Evolutionary conservation across 192 early-diverging fungal genomes (phyloP), one percentile per base, ranked within the genome.

Genomic region (Coemansia sp.): DNA sequence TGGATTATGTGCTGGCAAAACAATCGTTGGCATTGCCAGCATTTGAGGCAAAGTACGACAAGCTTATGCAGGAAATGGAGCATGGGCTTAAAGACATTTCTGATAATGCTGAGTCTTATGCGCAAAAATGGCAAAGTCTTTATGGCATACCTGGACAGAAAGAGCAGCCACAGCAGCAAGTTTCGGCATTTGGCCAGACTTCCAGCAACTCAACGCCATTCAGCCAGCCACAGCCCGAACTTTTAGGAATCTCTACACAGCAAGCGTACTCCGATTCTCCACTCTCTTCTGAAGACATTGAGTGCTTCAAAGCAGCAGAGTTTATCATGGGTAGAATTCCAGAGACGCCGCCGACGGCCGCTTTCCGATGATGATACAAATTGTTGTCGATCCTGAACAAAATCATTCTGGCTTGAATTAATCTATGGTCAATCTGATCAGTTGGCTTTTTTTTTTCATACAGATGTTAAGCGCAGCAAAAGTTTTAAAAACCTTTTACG

Each of bases 1-100:
- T 87, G 7, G 76, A 82, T 30, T 88, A 81, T 53, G 82, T 80
- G 36, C 31, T 67, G 57, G 72, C 66, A 4, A 39, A 57, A 17
- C 42, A 30, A 5, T 36, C 65, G 27, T 51, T 59, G n/a, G 31
- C 31, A 14, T 23, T 68, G 3, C 22, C 31, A 3, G 58, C 46
- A 39, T 79, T 58, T 29, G 59, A 79, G 59, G 64, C 66, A 66
- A 72, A 75, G 58, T 75, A 75, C 46, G 62, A 61, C 9, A 65
- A 62, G 54, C 57, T 75, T 33, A 69, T 56, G 0, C 25, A 11
- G 6, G 64, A 67, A 23, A 59, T 74, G 29, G 62, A 70, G 32
- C 24, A 53, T 2, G 63, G 31, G 60, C 27, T 79, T 31, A 11
- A 54, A 5, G 64, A 67, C 2, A 64, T 74, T 63, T 55, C 52